Evolutionary conservation across 495 filamentous ascomycete species (phyloP).

Genomic region (Neurospora sp.): DNA sequence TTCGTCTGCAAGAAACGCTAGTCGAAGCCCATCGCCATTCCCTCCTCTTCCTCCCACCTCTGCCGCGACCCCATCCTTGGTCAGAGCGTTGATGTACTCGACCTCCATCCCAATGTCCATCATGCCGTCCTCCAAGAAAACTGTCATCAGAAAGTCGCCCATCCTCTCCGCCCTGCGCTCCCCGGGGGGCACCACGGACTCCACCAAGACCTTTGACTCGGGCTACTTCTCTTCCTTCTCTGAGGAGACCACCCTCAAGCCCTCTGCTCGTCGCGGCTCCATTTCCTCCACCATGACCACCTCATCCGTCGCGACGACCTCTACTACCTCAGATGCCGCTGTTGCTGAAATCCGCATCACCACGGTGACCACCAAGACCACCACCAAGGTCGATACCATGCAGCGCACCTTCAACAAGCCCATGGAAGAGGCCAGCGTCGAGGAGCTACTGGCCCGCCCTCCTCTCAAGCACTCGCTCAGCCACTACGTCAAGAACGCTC

Average conservation of each 20-base stretch:
- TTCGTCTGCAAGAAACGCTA: not conserved
- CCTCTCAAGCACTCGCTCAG: constrained; percentile 27
- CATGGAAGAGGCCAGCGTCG: constrained; percentile 22
- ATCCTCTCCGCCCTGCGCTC: not conserved
- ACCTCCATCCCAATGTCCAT: not conserved
- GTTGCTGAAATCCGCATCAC: not conserved
- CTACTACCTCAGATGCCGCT: constrained; percentile 7
- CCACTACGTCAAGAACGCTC: constrained; percentile 28
- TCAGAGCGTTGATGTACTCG: not conserved
- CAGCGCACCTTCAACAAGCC: constrained; percentile 19
- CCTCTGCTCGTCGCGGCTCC: constrained; percentile 1
- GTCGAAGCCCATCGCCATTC: not conserved
- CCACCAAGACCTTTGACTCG: not conserved
- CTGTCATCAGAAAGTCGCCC: not conserved
- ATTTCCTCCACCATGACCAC: constrained; percentile 8
- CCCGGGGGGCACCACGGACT: not conserved
- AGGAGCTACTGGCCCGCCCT: constrained; percentile 28
- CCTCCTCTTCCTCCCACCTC: not conserved
- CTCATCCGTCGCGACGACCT: constrained; percentile 4
- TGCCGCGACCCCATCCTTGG: not conserved
- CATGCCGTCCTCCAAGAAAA: not conserved
- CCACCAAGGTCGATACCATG: constrained; percentile 13
- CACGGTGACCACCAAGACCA: constrained; percentile 3
- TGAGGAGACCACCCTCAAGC: not conserved
- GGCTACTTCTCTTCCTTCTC: constrained; percentile 5